Base-by-base conservation (phyloP, 306 rosid species). In the Fagus crenata region DNA sequence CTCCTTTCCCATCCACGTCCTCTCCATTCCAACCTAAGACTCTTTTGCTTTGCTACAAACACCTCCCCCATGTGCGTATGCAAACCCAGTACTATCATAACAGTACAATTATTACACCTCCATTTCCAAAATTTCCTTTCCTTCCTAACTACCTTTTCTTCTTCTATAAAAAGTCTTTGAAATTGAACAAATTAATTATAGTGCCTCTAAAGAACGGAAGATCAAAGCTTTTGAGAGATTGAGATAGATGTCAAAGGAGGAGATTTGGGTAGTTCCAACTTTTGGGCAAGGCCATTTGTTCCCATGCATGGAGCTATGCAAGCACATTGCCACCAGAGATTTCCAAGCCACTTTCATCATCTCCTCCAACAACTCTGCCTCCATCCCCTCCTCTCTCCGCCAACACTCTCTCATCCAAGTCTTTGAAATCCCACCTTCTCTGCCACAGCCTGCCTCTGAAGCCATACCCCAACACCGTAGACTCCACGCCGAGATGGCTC, bases 221-320 rank as follows among this genome's bases (percentile, higher is more conserved):
- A 22, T 22, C 28, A 22, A 22, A 22, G 28, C 28, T 22, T 22
- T 22, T 22, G 49, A 43, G 1, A 43, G 49, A 1, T 43, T 43
- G 49, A 46, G 9, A 15, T 18, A 72, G 1, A 85, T 84, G 93
- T 49, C 86, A 4, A 56, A 18, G 41, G 89, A 87, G 49, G 90
- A 90, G 81, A 85, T 90, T 53, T 88, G 85, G 81, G 61, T 90
- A 0, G 54, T 87, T 17, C 90, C 97, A 4, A 84, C 85, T 33
- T 84, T 84, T 7, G 95, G 91, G 60, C 89, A 88, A 69, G 93
- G 97, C 37, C 97, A 92, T 80, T 78, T 92, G 32, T 78, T 90
- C 37, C 97, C 95, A 0, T 73, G 82, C 68, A 65, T 90, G 15
- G 90, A 92, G 81, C 89, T 92, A 14, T 90, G 93, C 86, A 88